Evolutionary conservation across 257 asterid genomes (phyloP).

Genomic region (Jaltomata sinuosa): DNA sequence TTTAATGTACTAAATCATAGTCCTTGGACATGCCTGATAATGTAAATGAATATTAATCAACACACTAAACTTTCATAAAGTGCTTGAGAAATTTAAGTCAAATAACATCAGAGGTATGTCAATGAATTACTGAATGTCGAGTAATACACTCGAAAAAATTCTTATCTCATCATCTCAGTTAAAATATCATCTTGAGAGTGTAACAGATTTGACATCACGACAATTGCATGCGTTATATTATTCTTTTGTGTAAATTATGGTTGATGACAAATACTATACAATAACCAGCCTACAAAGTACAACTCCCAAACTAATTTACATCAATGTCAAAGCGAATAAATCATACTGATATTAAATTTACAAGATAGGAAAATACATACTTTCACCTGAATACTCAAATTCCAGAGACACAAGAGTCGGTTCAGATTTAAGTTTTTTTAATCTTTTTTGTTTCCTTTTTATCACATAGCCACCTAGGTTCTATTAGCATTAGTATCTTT

Average conservation of each 20-base stretch:
- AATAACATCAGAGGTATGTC: not conserved
- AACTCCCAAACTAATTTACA: not conserved
- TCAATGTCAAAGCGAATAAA: not conserved
- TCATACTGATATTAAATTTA: not conserved
- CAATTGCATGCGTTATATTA: not conserved
- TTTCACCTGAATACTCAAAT: not conserved
- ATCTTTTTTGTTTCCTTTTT: not conserved
- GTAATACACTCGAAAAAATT: not conserved
- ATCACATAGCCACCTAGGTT: no score
- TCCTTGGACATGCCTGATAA: not conserved
- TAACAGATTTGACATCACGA: not conserved
- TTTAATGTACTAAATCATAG: not conserved
- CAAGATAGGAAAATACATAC: not conserved
- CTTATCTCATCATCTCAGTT: not conserved
- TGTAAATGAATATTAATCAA: not conserved
- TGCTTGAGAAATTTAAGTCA: not conserved
- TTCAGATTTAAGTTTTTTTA: not conserved
- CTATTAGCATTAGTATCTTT: not conserved
- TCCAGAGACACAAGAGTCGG: not conserved
- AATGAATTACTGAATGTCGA: not conserved
- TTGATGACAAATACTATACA: not conserved
- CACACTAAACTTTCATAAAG: not conserved
- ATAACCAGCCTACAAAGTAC: not conserved
- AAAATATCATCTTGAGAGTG: not conserved
- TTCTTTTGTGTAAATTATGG: not conserved